Conservation (phyloP, 768 basidiomycete genomes). For the Termitomyces sp. region DNA sequence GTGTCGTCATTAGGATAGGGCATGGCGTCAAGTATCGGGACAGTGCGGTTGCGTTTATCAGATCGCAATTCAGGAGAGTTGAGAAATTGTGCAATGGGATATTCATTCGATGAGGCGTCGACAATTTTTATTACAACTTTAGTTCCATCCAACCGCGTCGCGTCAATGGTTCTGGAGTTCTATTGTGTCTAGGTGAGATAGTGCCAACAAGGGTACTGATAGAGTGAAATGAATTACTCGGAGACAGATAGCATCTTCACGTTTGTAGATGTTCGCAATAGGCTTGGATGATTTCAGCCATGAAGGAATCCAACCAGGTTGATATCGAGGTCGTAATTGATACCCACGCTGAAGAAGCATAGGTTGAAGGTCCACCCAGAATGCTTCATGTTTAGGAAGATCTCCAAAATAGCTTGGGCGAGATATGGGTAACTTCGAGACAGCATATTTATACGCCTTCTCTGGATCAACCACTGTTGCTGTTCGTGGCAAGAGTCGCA, state of each 20-base stretch:
- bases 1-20: neutral
- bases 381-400: neutral
- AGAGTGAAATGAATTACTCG: too few species aligned
- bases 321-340: slow-evolving; percentile 1
- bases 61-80: neutral
- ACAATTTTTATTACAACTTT: neutral
- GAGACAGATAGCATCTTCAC: too few species aligned
- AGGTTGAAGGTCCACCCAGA: neutral
- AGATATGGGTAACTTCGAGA: neutral
- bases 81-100: neutral
- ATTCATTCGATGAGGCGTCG: neutral
- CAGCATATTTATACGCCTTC: neutral
- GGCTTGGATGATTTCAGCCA: neutral
- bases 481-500: neutral
- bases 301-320: slow-evolving; percentile 5
- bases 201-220: too few species aligned
- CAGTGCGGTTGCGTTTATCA: neutral
- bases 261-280: too few species aligned
- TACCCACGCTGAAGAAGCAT: neutral
- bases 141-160: neutral
- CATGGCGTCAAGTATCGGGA: neutral
- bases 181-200: neutral
- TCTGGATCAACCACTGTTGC: neutral
- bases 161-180: neutral
- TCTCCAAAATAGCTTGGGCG: neutral